Evolutionary conservation across 2,329 filamentous ascomycete genomes (phyloP), one percentile per base, ranked within the genome.

Genomic region (Metarhizium robertsii): DNA sequence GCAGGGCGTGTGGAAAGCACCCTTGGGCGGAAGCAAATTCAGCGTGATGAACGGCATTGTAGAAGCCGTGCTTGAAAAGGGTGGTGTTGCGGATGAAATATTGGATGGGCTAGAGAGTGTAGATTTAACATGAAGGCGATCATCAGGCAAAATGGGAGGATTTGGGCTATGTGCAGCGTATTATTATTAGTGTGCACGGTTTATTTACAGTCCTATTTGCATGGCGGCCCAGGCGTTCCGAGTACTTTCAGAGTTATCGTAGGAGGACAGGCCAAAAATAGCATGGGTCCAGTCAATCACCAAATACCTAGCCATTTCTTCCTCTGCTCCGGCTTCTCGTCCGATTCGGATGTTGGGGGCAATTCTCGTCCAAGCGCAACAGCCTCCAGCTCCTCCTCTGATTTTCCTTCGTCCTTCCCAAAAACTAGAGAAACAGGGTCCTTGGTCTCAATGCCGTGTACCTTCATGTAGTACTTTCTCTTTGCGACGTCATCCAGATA

Each of bases 231-330:
- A 14, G 45, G 25, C 14, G 45, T n/a, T 30, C 3, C 7, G 48
- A 18, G 18, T 50, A 34, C 2, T 51, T n/a, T 11, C 30, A 6
- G 32, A 34, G 2, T 34, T 34, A 34, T 34, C 32, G 7, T 34
- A 34, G 32, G 32, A 34, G 32, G 32, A 11, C 32, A 34, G 14
- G 13, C 10, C 13, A 40, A 16, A 40, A 40, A 30, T 20, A 47
- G 25, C 34, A 45, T 2, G 14, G 4, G n/a, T 34, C 38, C 18
- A 42, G 36, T 55, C 55, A 67, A 70, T 68, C 18, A 91, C 79
- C 90, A 95, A 65, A 95, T 86, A 14, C 90, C 90, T 64, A 94
- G 75, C 83, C 87, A 92, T 76, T 89, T 92, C 81, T 91, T 92
- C 55, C 84, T 71, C 54, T 63, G 62, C 54, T 65, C 66, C 16